A percentile compares a stretch with the other conserved stretches of the same genome.
These are phyloP conservation scores for Thelonectria rubi DNA, from an alignment of 2,329 filamentous ascomycete species.

Conservation along the genomic window DNA sequence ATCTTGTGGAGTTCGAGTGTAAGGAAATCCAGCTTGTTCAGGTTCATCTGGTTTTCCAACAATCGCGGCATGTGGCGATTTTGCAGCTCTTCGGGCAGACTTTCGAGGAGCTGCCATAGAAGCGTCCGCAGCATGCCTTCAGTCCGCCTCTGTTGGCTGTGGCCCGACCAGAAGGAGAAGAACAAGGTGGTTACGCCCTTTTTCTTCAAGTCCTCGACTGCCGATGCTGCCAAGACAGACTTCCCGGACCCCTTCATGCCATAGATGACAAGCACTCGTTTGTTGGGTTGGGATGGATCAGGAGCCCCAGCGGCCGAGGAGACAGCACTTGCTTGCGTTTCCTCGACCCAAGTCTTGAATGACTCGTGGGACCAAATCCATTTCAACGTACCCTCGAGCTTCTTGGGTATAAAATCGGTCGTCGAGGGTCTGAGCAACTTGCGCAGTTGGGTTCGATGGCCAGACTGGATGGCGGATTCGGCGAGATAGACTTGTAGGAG, in stretches of 20 bases:
- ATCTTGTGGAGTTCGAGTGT: too few species aligned
- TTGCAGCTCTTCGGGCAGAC: not conserved
- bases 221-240: conserved; percentile 8
- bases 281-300: not conserved
- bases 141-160: not conserved
- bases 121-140: conserved; percentile 6
- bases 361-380: conserved; percentile 9
- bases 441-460: not conserved
- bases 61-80: not conserved
- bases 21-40: not conserved
- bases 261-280: not conserved
- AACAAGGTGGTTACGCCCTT: not conserved
- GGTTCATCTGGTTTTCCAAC: not conserved
- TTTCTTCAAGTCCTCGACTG: not conserved
- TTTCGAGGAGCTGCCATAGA: conserved; percentile 5
- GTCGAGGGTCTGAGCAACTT: not conserved
- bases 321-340: not conserved
- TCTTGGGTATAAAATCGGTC: not conserved
- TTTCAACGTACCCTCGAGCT: not conserved
- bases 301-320: not conserved
- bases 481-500: not conserved
- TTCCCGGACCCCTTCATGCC: conserved; percentile 9
- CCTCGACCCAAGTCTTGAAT: conserved; percentile 2
- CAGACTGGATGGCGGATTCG: not conserved
- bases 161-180: conserved; percentile 1